A percentile compares a stretch with the other conserved stretches of the same genome.
These are phyloP conservation scores for Aspergillus brasiliensis DNA, from an alignment of 2,329 filamentous ascomycete genomes.

Conservation along the genomic window DNA sequence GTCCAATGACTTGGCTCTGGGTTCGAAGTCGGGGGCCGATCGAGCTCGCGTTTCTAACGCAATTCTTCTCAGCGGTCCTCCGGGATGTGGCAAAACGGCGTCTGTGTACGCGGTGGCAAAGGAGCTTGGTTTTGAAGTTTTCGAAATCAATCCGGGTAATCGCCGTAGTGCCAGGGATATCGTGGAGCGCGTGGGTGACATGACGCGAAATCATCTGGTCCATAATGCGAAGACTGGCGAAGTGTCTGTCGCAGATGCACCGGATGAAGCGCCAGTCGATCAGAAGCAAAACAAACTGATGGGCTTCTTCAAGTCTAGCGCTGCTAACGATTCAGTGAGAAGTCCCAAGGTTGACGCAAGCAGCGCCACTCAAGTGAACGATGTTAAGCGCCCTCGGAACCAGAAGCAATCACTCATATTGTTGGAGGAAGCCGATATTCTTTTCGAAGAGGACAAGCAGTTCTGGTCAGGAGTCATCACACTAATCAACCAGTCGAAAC, in stretches of 20 bases:
- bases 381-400: constrained; percentile 40
- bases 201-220: constrained; percentile 94
- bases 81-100: constrained; percentile 91
- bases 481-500: constrained; percentile 80
- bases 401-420: constrained; percentile 96
- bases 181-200: constrained; percentile 88
- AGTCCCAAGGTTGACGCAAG: constrained; percentile 21
- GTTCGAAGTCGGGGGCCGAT: constrained; percentile 40
- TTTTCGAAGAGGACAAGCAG: constrained; percentile 93
- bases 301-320: constrained; percentile 72
- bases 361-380: constrained; percentile 25
- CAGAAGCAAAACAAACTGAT: constrained; percentile 78
- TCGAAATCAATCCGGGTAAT: constrained; percentile 86
- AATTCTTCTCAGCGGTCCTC: constrained; percentile 84
- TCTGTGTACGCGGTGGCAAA: constrained; percentile 88
- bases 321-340: constrained; percentile 27
- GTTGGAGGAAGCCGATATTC: constrained; percentile 87
- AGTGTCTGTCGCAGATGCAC: constrained; percentile 43
- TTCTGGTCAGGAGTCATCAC: constrained; percentile 85
- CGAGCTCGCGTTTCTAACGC: constrained; percentile 66
- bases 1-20: constrained; percentile 38
- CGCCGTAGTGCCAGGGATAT: constrained; percentile 87
- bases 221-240: constrained; percentile 49
- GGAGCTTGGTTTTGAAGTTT: constrained; percentile 89
- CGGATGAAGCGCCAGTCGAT: constrained; percentile 62